Evolutionary conservation across 2,329 filamentous ascomycete species (phyloP).

Genomic region (Ascochyta clinopodiicola): DNA sequence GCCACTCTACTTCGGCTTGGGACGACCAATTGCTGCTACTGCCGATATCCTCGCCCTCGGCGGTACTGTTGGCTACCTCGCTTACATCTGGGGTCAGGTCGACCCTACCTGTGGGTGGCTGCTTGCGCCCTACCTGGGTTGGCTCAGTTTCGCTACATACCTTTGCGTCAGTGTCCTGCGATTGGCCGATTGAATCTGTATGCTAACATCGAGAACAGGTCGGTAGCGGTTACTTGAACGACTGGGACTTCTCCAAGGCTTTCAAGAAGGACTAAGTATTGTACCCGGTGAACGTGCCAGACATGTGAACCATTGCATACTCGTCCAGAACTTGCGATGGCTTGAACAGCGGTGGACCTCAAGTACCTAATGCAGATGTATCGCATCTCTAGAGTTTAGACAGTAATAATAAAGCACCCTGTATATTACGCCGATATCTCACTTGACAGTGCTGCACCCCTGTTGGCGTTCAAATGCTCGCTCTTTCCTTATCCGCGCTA

Average conservation of each 20-base stretch:
- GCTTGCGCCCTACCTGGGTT: conserved; percentile 81
- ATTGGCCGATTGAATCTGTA: background rate
- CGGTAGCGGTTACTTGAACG: conserved; percentile 49
- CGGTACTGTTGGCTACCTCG: conserved; percentile 71
- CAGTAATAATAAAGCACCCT: too few relatives aligned
- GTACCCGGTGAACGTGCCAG: background rate
- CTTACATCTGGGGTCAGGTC: conserved; percentile 76
- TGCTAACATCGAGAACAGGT: conserved; percentile 32
- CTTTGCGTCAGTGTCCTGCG: conserved; percentile 62
- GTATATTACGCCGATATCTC: background rate
- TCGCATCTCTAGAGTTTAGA: background rate
- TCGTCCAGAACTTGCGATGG: background rate
- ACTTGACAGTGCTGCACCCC: background rate
- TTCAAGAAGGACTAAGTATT: conserved; percentile 31
- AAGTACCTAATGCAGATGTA: background rate
- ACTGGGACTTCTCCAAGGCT: conserved; percentile 46
- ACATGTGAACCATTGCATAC: background rate
- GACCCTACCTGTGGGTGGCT: conserved; percentile 76
- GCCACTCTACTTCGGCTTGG: conserved; percentile 86
- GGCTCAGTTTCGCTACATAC: conserved; percentile 89
- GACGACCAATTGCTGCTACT: conserved; percentile 75
- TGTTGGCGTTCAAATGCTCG: conserved; percentile 3
- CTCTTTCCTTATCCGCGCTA: conserved; percentile 22
- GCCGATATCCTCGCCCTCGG: conserved; percentile 78
- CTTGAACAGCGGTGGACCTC: background rate